Base-by-base conservation (phyloP, 768 basidiomycete species). In the Lactarius evosmus region DNA sequence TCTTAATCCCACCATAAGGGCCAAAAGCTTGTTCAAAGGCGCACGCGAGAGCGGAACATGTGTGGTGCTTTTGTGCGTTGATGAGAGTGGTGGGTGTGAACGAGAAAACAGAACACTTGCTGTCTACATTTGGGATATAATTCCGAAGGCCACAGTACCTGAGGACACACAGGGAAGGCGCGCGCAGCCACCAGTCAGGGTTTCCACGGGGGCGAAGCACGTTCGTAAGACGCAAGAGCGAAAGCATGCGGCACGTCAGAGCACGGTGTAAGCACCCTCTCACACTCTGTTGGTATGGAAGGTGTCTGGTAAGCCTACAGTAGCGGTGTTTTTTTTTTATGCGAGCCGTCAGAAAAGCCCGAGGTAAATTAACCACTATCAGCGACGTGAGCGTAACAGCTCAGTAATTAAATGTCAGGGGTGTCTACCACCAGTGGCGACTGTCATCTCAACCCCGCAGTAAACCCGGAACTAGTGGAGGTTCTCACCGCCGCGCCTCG, bases 401-500 rank as follows among this genome's bases (percentile, higher is more conserved):
- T 12, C 22, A 46, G 11, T 27, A 12, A 49, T 49, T 25, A 49
- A 49, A 17, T 22, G 46, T 6, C 12, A 49, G 46, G 22, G 46
- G 44, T 12, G 44, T 46, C n/a, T 22, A 25, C 46, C 12, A 25
- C 46, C 12, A 25, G 44, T 22, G 44, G 44, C 44, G 4, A 44
- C 19, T 40, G 40, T 40, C 41, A 22, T 17, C 38, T 16, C 17
- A 17, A 17, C 22, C 46, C 25, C 46, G 25, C 14, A 49, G 0
- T 49, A 49, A 49, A 14, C 12, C 46, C 46, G 22, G 46, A 27
- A 49, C 46, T 27, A 49, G 46, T 6, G 2, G 12, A 12, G 22
- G 46, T 12, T 49, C 46, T 25, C 33, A 33, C 22, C 29, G 6
- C 25, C 25, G 54, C 44, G 63, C 63, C 63, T 60, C 41, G 29